A percentile compares a stretch with the other conserved stretches of the same genome.
Evolutionary conservation across 139 green algal species (phyloP).

Genomic region (Eudorina sp.): DNA sequence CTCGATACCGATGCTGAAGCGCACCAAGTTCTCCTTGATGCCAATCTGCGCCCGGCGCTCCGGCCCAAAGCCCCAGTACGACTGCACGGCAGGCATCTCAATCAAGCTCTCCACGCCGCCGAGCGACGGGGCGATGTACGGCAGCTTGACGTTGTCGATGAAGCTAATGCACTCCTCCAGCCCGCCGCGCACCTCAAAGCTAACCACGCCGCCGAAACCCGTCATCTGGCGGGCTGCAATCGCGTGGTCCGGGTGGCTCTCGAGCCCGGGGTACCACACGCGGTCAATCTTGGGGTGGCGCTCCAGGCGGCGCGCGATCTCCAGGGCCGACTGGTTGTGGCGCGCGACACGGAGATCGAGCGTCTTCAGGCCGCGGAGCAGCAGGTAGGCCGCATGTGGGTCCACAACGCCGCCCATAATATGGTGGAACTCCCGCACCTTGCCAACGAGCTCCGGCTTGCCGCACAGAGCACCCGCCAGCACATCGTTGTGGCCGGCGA

Average conservation of each 20-base stretch:
- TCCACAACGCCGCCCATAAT: conserved; percentile 98
- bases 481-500: conserved; percentile 99
- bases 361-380: conserved; percentile 98
- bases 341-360: conserved; percentile 92
- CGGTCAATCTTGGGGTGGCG: conserved; percentile 88
- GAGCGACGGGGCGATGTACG: conserved; percentile 98
- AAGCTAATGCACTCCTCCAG: conserved; percentile 68
- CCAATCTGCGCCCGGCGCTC: conserved; percentile 92
- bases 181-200: conserved; percentile 66
- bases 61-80: conserved; percentile 82
- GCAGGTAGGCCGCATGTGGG: conserved; percentile 95
- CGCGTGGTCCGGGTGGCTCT: conserved; percentile 92
- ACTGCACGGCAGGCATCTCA: conserved; percentile 98
- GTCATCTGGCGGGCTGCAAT: conserved; percentile 95
- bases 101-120: conserved; percentile 98
- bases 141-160: conserved; percentile 92
- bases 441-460: conserved; percentile 80
- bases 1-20: conserved; percentile 95
- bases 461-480: conserved; percentile 92
- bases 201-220: conserved; percentile 96
- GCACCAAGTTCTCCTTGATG: conserved; percentile 98
- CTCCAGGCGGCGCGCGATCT: conserved; percentile 79
- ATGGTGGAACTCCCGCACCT: conserved; percentile 95
- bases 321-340: conserved; percentile 77
- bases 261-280: conserved; percentile 89